phyloP scores from a whole-genome alignment of 257 asterid species.

The Forsythia viridissima region DNA sequence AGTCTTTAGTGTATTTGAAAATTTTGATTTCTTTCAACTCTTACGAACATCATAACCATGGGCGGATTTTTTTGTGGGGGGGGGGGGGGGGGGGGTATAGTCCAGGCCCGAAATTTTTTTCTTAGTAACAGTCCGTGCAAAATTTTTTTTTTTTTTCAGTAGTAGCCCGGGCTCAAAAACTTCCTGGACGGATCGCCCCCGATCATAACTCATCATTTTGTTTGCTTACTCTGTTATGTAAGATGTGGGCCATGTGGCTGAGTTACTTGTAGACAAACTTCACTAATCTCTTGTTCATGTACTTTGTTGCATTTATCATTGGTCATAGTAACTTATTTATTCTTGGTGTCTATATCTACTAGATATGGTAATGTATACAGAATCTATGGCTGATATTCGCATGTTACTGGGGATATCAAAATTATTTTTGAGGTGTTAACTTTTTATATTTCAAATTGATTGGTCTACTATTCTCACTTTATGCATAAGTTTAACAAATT shows the following conservation, averaged over 20 bases:
- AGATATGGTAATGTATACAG: background rate
- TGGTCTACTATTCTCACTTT: background rate
- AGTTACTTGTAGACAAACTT: background rate
- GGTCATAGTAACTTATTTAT: background rate
- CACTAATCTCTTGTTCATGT: background rate
- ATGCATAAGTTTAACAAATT: slow-evolving; percentile 4
- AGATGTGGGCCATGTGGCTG: background rate
- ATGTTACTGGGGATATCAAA: background rate
- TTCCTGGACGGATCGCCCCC: no score
- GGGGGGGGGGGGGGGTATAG: no score
- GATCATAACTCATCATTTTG: background rate
- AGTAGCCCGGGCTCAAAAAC: no score
- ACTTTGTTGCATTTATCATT: background rate
- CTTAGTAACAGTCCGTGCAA: no score
- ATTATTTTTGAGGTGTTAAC: background rate
- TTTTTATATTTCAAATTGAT: background rate
- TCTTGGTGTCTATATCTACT: background rate
- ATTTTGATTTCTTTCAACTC: background rate
- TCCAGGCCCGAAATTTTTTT: no score
- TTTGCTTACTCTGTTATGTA: background rate
- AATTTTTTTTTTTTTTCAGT: no score
- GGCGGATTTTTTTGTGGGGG: no score
- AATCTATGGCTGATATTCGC: background rate
- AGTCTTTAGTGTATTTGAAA: background rate
- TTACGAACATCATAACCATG: background rate